A percentile compares a stretch with the other conserved stretches of the same genome.
These are phyloP conservation scores for Selaginella tamariscina DNA, from an alignment of 75 land plant species.

Conservation along the genomic window DNA sequence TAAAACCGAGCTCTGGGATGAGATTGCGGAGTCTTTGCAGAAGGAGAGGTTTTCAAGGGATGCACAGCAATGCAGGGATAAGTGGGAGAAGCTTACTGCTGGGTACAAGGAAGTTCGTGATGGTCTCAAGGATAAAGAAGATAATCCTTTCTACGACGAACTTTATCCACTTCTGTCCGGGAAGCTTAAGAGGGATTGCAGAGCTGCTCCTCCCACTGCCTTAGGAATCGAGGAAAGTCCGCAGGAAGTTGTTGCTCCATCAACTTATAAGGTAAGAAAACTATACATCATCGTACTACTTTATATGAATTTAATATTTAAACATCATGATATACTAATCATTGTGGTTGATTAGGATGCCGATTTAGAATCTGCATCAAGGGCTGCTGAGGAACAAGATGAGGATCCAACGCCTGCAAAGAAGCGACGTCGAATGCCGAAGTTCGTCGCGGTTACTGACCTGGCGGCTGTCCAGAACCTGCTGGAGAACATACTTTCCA, in stretches of 20 bases:
- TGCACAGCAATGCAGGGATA: slow-evolving; percentile 42
- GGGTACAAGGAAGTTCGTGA: slow-evolving; percentile 41
- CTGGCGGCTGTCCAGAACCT: slow-evolving; percentile 31
- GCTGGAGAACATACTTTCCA: slow-evolving; percentile 26
- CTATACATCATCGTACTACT: no score
- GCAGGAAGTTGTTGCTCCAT: no score
- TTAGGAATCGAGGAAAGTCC: no score
- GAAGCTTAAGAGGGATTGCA: slow-evolving; percentile 7
- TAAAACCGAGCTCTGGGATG: slow-evolving; percentile 42
- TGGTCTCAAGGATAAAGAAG: slow-evolving; percentile 32
- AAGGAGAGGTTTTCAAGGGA: slow-evolving; percentile 25
- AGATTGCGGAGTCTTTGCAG: slow-evolving; percentile 30
- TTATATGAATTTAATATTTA: no score
- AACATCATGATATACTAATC: no score
- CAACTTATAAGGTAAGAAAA: no score
- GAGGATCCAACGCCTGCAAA: slow-evolving; percentile 19
- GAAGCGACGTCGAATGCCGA: slow-evolving; percentile 13
- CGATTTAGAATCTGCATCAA: neutral
- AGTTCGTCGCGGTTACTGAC: slow-evolving; percentile 28
- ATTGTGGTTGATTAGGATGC: neutral
- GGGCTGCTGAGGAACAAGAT: slow-evolving; percentile 4
- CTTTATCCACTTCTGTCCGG: slow-evolving; percentile 32
- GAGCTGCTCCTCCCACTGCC: neutral
- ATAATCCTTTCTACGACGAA: slow-evolving; percentile 34
- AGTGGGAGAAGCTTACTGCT: slow-evolving; percentile 46